Evolutionary conservation across 768 basidiomycete genomes (phyloP).

Genomic region (Psilocybe azurescens): DNA sequence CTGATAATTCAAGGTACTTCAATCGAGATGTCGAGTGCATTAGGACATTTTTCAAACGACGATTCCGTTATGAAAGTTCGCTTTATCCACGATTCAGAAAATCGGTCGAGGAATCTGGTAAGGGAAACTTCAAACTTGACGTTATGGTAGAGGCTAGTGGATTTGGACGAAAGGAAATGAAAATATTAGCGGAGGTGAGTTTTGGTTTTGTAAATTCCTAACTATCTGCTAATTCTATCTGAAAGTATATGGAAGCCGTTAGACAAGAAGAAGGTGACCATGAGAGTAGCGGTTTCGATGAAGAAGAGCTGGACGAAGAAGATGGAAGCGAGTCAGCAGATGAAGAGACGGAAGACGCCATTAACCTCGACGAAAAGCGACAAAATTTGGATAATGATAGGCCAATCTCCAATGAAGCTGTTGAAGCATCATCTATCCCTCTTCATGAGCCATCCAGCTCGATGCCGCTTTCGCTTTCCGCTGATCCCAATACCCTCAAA

Average conservation of each 20-base stretch:
- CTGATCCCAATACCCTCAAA: slow-evolving; percentile 19
- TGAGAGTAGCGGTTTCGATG: slow-evolving; percentile 22
- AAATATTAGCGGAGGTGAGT: slow-evolving; percentile 82
- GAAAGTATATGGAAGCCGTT: slow-evolving; percentile 71
- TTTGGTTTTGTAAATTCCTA: slow-evolving; percentile 22
- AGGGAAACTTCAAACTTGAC: slow-evolving; percentile 77
- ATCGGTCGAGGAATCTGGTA: slow-evolving; percentile 53
- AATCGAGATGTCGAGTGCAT: slow-evolving; percentile 99
- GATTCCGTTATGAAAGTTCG: slow-evolving; percentile 92
- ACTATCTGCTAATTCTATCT: slow-evolving; percentile 21
- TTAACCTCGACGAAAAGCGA: not conserved
- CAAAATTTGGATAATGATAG: not conserved
- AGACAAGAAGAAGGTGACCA: slow-evolving; percentile 34
- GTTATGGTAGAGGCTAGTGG: slow-evolving; percentile 95
- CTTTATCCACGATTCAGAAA: slow-evolving; percentile 88
- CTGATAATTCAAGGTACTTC: slow-evolving; percentile 79
- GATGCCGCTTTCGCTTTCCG: not conserved
- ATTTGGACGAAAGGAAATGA: slow-evolving; percentile 84
- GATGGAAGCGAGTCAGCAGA: slow-evolving; percentile 30
- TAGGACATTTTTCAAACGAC: slow-evolving; percentile 85
- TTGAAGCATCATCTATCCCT: not conserved
- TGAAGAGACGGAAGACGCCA: slow-evolving; percentile 18
- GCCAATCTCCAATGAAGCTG: not conserved
- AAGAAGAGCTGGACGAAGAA: slow-evolving; percentile 30
- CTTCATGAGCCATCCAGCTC: not conserved